Percentiles rank a stretch among this genome's conserved stretches.
These are phyloP conservation scores for Leccinum olivaceopallidum DNA, from an alignment of 768 basidiomycete genomes.

Conservation along the genomic window DNA sequence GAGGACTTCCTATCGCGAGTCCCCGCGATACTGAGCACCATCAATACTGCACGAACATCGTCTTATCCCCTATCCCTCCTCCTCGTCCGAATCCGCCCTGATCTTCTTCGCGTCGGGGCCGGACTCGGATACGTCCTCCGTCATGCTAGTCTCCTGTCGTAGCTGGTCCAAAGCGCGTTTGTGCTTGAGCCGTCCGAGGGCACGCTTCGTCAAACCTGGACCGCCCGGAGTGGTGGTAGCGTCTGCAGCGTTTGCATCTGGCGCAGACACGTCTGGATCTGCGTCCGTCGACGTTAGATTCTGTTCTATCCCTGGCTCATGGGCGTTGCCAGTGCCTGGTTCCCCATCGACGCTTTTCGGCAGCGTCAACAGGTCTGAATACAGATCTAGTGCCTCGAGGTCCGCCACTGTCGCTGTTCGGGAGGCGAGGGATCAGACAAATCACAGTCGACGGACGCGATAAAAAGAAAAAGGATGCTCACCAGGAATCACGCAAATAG, in stretches of 20 bases:
- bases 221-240: neutral
- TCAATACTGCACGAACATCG: neutral
- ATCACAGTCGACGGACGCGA: neutral
- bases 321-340: conserved; percentile 34
- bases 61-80: neutral
- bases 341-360: conserved; percentile 58
- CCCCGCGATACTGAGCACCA: no score
- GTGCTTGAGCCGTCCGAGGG: conserved; percentile 50
- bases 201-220: conserved; percentile 41
- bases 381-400: conserved; percentile 57
- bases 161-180: conserved; percentile 44
- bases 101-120: conserved; percentile 19
- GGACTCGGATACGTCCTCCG: conserved; percentile 8
- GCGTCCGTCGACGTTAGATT: neutral
- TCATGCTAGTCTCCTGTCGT: conserved; percentile 13
- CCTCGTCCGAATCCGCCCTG: conserved; percentile 12
- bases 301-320: conserved; percentile 27
- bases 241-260: conserved; percentile 16
- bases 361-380: conserved; percentile 53
- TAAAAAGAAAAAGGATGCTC: conserved; percentile 9
- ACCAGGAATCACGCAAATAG: conserved; percentile 49
- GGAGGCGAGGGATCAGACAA: neutral
- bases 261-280: neutral
- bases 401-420: conserved; percentile 49
- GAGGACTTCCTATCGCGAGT: no score